Conservation (phyloP, 2,329 filamentous ascomycete species). For the Cladosporium sp. region DNA sequence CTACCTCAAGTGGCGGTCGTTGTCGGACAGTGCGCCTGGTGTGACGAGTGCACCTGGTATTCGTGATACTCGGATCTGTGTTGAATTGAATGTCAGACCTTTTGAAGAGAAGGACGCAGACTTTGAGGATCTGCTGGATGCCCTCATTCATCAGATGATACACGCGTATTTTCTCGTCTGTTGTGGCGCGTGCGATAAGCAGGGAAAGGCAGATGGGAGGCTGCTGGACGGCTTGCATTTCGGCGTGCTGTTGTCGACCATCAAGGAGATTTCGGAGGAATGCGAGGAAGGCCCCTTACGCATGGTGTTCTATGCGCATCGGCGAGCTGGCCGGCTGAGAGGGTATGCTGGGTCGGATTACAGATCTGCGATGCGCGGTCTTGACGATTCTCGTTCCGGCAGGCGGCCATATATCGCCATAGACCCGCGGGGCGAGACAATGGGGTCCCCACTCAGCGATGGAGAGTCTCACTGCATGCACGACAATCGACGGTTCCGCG, state of each 20-base stretch:
- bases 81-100: conserved; percentile 28
- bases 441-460: conserved; percentile 17
- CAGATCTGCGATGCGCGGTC: not conserved
- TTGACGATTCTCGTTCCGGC: not conserved
- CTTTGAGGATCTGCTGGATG: conserved; percentile 34
- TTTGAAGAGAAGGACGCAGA: conserved; percentile 26
- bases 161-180: conserved; percentile 43
- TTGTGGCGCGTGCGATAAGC: conserved; percentile 34
- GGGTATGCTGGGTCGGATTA: not conserved
- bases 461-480: conserved; percentile 28
- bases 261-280: conserved; percentile 31
- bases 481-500: conserved; percentile 28
- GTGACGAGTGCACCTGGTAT: conserved; percentile 34
- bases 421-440: conserved; percentile 17
- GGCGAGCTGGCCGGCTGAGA: conserved; percentile 14
- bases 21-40: conserved; percentile 30
- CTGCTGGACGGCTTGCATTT: conserved; percentile 38
- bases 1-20: conserved; percentile 29
- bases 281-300: conserved; percentile 26
- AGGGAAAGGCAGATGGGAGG: conserved; percentile 30
- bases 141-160: conserved; percentile 43
- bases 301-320: conserved; percentile 31
- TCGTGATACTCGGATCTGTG: conserved; percentile 30
- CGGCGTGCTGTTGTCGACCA: conserved; percentile 36
- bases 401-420: conserved; percentile 19